Conservation (phyloP, 805 yeast genomes). For the Candida quercuum region DNA sequence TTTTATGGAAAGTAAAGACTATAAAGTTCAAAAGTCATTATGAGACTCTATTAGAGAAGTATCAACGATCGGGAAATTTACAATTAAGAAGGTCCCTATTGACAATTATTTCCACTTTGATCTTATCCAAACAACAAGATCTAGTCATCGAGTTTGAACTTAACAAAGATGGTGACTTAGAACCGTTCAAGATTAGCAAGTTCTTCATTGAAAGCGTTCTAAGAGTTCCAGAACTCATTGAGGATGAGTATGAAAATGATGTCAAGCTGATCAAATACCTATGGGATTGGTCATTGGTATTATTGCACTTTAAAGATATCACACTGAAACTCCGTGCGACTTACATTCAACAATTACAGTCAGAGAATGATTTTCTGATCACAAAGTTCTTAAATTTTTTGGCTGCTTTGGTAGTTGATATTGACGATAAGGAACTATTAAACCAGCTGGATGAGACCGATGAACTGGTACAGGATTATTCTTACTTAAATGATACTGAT, state of each 20-base stretch:
- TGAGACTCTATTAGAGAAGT: conserved; percentile 29
- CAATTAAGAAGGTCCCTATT: conserved; percentile 41
- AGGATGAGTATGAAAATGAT: conserved; percentile 33
- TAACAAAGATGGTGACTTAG: conserved; percentile 25
- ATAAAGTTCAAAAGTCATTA: conserved; percentile 28
- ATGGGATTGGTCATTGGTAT: conserved; percentile 65
- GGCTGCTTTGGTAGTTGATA: conserved; percentile 45
- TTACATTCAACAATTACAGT: conserved; percentile 53
- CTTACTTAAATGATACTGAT: conserved; percentile 6
- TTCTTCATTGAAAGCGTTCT: conserved; percentile 32
- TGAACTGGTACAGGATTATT: conserved; percentile 20
- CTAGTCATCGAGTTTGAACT: conserved; percentile 59
- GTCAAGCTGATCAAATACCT: conserved; percentile 37
- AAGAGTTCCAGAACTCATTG: conserved; percentile 28
- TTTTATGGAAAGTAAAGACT: conserved; percentile 26
- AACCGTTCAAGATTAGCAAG: conserved; percentile 24
- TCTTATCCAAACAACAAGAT: conserved; percentile 48
- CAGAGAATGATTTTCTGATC: conserved; percentile 35
- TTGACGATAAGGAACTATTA: conserved; percentile 20
- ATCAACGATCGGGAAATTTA: conserved; percentile 24
- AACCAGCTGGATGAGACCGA: conserved; percentile 13
- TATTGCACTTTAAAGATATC: conserved; percentile 57
- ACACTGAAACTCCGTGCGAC: conserved; percentile 58
- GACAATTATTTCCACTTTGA: conserved; percentile 32
- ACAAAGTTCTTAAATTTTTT: conserved; percentile 46